phyloP scores from a whole-genome alignment of 768 basidiomycete genomes.

The Auricularia cornea region DNA sequence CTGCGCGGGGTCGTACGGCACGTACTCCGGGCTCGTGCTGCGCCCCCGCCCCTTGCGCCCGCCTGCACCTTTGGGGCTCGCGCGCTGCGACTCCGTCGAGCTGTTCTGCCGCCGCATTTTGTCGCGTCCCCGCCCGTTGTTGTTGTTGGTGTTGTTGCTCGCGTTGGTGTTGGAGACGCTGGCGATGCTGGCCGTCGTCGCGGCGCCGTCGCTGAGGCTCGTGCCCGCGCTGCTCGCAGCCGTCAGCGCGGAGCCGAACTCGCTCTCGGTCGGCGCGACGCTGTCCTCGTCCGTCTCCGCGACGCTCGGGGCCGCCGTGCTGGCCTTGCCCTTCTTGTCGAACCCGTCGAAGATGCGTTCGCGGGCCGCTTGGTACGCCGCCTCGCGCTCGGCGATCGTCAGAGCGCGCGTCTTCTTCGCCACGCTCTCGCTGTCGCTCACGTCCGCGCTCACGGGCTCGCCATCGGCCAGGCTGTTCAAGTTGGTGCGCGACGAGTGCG shows the following conservation, averaged over 20 bases:
- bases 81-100: neutral
- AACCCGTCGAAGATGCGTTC: conserved; percentile 82
- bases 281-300: neutral
- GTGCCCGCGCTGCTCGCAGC: conserved; percentile 2
- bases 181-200: too few relatives aligned
- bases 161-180: too few relatives aligned
- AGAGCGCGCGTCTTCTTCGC: conserved; percentile 53
- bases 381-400: conserved; percentile 81
- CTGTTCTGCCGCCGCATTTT: neutral
- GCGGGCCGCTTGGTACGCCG: conserved; percentile 82
- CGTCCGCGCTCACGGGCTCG: neutral
- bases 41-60: neutral
- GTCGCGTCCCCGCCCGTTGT: neutral
- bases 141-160: too few relatives aligned
- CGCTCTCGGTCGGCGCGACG: neutral
- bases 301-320: neutral
- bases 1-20: conserved; percentile 4
- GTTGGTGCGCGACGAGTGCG: conserved; percentile 1
- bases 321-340: conserved; percentile 38
- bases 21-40: neutral
- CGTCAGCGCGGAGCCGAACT: neutral
- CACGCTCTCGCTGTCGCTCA: neutral
- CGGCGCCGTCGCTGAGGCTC: conserved; percentile 45
- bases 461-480: conserved; percentile 5
- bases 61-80: neutral